These are phyloP conservation scores for Aspergillus sp. DNA, from an alignment of 2,329 filamentous ascomycete genomes.

Conservation along the genomic window DNA sequence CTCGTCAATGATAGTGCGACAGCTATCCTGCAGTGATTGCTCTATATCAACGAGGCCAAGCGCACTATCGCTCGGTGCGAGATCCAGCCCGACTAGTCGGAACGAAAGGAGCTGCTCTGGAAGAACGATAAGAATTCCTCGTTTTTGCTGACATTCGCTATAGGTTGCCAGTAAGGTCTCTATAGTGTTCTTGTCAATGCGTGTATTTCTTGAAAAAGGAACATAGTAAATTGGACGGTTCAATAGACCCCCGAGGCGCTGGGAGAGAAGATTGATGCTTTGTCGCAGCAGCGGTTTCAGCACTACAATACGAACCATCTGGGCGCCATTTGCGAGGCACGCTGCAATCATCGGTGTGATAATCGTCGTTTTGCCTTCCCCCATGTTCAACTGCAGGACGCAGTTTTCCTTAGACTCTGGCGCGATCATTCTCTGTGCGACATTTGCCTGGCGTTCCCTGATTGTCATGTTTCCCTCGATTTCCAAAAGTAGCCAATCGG, in stretches of 20 bases:
- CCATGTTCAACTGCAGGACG: slow-evolving; percentile 7
- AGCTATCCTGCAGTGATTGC: slow-evolving; percentile 16
- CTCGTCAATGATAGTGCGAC: slow-evolving; percentile 62
- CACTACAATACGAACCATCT: slow-evolving; percentile 58
- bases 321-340: slow-evolving; percentile 14
- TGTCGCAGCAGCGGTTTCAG: slow-evolving; percentile 62
- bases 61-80: too few species aligned
- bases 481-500: slow-evolving; percentile 14
- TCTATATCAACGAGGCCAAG: slow-evolving; percentile 1
- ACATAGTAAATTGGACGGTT: slow-evolving; percentile 56
- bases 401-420: neutral
- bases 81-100: slow-evolving; percentile 42
- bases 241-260: slow-evolving; percentile 57
- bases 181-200: slow-evolving; percentile 28
- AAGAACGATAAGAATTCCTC: slow-evolving; percentile 58
- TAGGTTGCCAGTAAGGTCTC: slow-evolving; percentile 40
- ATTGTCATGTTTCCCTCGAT: slow-evolving; percentile 10
- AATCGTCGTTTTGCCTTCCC: slow-evolving; percentile 9
- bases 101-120: slow-evolving; percentile 68
- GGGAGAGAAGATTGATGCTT: slow-evolving; percentile 57
- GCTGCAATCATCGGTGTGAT: slow-evolving; percentile 1
- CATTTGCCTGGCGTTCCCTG: neutral
- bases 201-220: slow-evolving; percentile 57
- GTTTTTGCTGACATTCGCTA: slow-evolving; percentile 38
- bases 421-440: neutral